phyloP scores from a whole-genome alignment of 176 grass and related monocot genomes.

The Juncus effusus region DNA sequence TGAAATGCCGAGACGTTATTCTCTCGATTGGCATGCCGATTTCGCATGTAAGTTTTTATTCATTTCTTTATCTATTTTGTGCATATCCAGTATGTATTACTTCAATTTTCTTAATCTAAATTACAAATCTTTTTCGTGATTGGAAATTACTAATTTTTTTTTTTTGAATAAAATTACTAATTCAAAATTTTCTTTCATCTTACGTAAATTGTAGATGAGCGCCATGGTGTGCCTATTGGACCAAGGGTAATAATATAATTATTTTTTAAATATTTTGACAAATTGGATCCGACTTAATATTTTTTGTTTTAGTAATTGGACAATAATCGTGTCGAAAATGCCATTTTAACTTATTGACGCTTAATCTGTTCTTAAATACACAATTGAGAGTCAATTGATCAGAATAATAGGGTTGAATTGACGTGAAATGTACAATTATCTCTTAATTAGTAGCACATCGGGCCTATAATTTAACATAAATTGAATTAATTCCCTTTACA shows the following conservation, averaged over 20 bases:
- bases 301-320: too few species aligned
- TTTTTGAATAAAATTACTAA: background rate
- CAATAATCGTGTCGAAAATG: too few species aligned
- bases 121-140: background rate
- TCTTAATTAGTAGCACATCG: too few species aligned
- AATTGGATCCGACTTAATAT: too few species aligned
- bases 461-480: too few species aligned
- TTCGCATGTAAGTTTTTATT: conserved; percentile 37
- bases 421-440: too few species aligned
- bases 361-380: too few species aligned
- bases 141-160: background rate
- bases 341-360: too few species aligned
- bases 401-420: too few species aligned
- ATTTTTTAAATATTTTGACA: background rate
- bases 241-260: conserved; percentile 34
- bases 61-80: background rate
- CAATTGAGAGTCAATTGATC: too few species aligned
- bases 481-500: background rate
- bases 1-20: conserved; percentile 28
- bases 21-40: conserved; percentile 46
- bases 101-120: background rate
- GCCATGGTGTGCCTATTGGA: conserved; percentile 51
- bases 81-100: background rate
- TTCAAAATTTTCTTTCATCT: conserved; percentile 6
- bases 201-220: conserved; percentile 40